phyloP scores from a whole-genome alignment of 2,329 filamentous ascomycete genomes.

The Waltergamsia citrina region DNA sequence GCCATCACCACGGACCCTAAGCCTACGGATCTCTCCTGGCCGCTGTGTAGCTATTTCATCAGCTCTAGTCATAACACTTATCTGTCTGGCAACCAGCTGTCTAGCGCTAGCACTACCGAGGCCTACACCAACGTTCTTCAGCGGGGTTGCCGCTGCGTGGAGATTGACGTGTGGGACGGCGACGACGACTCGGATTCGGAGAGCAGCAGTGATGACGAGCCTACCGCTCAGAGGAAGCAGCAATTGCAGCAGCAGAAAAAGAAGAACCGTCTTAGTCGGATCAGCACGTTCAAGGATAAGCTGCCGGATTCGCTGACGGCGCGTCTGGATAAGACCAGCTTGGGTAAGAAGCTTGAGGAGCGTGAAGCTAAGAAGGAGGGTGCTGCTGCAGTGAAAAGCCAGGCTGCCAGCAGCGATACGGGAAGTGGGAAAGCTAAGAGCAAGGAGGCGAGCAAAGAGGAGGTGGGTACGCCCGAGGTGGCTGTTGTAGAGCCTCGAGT shows the following conservation, averaged over 20 bases:
- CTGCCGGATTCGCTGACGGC: slow-evolving; percentile 31
- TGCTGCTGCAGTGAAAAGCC: slow-evolving; percentile 5
- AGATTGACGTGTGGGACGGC: slow-evolving; percentile 94
- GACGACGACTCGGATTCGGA: slow-evolving; percentile 57
- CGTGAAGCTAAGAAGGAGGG: slow-evolving; percentile 9
- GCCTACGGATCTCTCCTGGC: slow-evolving; percentile 50
- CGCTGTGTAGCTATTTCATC: slow-evolving; percentile 85
- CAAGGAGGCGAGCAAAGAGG: neutral
- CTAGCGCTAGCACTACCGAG: slow-evolving; percentile 76
- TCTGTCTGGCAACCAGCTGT: slow-evolving; percentile 79
- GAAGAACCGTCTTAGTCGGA: slow-evolving; percentile 15
- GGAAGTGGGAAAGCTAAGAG: neutral
- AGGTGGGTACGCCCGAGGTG: slow-evolving; percentile 12
- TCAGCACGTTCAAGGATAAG: slow-evolving; percentile 40
- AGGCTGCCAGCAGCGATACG: neutral
- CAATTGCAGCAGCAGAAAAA: slow-evolving; percentile 51
- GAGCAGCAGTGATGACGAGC: slow-evolving; percentile 39
- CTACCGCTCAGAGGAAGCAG: slow-evolving; percentile 30
- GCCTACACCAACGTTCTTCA: slow-evolving; percentile 79
- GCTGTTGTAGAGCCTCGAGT: slow-evolving; percentile 60
- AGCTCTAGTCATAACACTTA: slow-evolving; percentile 96
- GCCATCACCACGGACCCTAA: slow-evolving; percentile 29
- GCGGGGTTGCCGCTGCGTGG: slow-evolving; percentile 80
- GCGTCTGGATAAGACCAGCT: slow-evolving; percentile 37
- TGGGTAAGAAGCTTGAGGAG: slow-evolving; percentile 31